Base-by-base conservation (phyloP, 2,329 filamentous ascomycete genomes). In the Paradendryphiella salina region DNA sequence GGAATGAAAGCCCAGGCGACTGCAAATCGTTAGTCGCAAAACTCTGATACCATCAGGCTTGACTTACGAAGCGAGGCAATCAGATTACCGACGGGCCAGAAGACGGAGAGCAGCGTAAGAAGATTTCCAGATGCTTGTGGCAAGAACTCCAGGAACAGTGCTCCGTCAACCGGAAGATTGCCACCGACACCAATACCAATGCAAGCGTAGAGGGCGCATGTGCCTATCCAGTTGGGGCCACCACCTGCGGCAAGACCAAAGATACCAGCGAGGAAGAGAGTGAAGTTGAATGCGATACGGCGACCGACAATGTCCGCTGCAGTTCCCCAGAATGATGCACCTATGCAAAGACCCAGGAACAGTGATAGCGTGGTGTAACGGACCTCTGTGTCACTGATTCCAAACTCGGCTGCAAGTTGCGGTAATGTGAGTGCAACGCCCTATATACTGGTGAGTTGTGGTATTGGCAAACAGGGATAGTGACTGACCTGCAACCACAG, bases 11-110 rank as follows among this genome's bases (percentile, higher is more conserved):
- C 87, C 89, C 88, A 93, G 5, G 87, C 89, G 39, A 89, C 78
- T 69, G 71, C 50, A 66, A 67, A 66, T 47, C 7, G 42, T 67
- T 26, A 67, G 58, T 41, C 9, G 13, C 14, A 1, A 9, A 14
- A 3, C 4, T 2, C 4, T 2, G 8, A 13, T 1, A 11, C 4
- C 8, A 15, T 5, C 13, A 4, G 9, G 3, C 3, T n/a, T 9
- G 5, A 46, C 58, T 49, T 46, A 60, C 57, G 48, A 5, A 70
- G 63, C 5, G 65, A 67, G 1, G 87, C 85, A 48, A 87, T 80
- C 6, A 95, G 79, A 66, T 94, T 89, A 5, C 90, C 90, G 14
- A 95, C 75, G 0, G 90, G 88, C 89, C 90, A 96, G 87, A 89
- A 94, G 6, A 91, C 82, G 5, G 88, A 90, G n/a, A 95, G 78